Conservation (phyloP, 163 green algal species). For the Scenedesmus sp. region DNA sequence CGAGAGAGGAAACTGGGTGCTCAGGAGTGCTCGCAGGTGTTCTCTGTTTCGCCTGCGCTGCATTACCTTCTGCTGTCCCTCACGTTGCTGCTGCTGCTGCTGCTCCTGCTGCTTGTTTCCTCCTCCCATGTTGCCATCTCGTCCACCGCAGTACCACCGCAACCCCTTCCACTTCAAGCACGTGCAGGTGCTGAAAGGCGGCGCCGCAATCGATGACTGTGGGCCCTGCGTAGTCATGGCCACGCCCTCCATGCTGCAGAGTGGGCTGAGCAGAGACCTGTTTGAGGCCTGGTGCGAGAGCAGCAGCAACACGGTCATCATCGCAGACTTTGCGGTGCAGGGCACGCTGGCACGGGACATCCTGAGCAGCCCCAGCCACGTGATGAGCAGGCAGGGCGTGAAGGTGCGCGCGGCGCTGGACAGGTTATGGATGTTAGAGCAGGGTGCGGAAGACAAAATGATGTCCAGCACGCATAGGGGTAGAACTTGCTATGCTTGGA, state of each 20-base stretch:
- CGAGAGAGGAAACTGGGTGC: too few species aligned
- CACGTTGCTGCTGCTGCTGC: neutral
- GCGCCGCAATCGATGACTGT: constrained; percentile 83
- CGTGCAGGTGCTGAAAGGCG: constrained; percentile 85
- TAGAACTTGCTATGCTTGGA: too few species aligned
- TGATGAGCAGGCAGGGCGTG: constrained; percentile 79
- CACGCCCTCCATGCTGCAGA: constrained; percentile 95
- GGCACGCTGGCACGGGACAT: constrained; percentile 97
- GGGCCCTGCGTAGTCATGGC: constrained; percentile 97
- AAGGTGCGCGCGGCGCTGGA: constrained; percentile 65
- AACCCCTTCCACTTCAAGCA: constrained; percentile 99
- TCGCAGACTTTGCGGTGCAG: constrained; percentile 91
- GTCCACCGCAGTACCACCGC: constrained; percentile 64
- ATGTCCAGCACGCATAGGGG: too few species aligned
- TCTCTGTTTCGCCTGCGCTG: too few species aligned
- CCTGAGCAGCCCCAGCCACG: constrained; percentile 85
- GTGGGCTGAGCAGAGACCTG: constrained; percentile 86
- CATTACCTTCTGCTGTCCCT: neutral
- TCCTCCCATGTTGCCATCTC: too few species aligned
- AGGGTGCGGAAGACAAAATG: too few species aligned
- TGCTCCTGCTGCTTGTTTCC: neutral
- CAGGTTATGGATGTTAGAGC: too few species aligned
- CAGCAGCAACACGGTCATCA: constrained; percentile 86
- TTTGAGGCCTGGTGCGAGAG: constrained; percentile 98
- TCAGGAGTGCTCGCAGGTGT: too few species aligned